Conservation (phyloP, 2,329 filamentous ascomycete genomes). For the Corinectria fuckeliana region DNA sequence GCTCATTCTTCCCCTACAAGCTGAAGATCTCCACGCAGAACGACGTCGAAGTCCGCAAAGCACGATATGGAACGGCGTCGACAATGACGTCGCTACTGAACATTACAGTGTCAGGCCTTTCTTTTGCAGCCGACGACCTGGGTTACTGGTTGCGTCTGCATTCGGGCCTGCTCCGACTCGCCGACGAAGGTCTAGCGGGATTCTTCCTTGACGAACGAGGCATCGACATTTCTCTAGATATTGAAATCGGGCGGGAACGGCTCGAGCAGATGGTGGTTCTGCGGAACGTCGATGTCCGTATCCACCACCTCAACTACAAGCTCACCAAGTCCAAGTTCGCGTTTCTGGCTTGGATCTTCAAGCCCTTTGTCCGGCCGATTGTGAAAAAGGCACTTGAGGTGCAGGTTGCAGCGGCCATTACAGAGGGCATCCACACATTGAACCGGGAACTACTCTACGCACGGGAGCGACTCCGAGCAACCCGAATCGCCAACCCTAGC, state of each 20-base stretch:
- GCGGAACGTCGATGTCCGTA: conserved; percentile 75
- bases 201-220: conserved; percentile 87
- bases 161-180: conserved; percentile 74
- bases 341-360: conserved; percentile 81
- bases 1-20: conserved; percentile 87
- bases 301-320: conserved; percentile 86
- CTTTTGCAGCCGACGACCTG: conserved; percentile 82
- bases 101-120: conserved; percentile 82
- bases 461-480: conserved; percentile 83
- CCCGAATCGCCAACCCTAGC: conserved; percentile 78
- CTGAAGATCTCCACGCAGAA: conserved; percentile 84
- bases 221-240: conserved; percentile 83
- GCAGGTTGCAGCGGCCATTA: conserved; percentile 76
- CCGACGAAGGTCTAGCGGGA: conserved; percentile 83
- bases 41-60: conserved; percentile 84
- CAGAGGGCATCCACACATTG: conserved; percentile 70
- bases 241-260: conserved; percentile 80
- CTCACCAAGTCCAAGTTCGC: conserved; percentile 77
- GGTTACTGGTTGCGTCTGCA: conserved; percentile 90
- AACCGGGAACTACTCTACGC: conserved; percentile 90
- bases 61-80: conserved; percentile 66
- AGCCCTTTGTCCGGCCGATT: conserved; percentile 82
- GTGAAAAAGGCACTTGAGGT: conserved; percentile 80
- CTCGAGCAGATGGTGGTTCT: conserved; percentile 84
- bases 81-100: conserved; percentile 73